Evolutionary conservation across 208 protist species (phyloP).

Genomic region (Angomonas ambiguus): DNA sequence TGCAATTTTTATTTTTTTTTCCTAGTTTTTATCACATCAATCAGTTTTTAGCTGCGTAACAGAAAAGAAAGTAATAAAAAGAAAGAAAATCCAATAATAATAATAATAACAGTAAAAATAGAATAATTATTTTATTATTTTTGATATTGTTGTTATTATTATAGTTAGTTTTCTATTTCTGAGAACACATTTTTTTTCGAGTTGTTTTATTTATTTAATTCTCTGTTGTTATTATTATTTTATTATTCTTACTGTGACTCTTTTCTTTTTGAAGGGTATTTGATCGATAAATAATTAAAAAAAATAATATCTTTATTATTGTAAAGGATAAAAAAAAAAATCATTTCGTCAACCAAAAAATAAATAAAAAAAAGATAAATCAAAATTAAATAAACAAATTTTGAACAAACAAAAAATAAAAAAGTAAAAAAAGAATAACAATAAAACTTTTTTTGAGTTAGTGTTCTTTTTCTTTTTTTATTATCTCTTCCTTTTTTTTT

Average conservation of each 20-base stretch:
- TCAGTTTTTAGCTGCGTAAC: too few species aligned
- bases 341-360: too few species aligned
- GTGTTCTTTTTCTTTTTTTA: not conserved
- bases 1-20: conserved; percentile 13
- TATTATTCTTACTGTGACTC: too few species aligned
- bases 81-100: conserved; percentile 2
- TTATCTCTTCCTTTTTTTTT: conserved; percentile 1
- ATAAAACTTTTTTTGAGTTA: not conserved
- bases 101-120: too few species aligned
- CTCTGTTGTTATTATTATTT: too few species aligned
- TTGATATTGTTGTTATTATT: conserved; percentile 8
- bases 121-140: too few species aligned
- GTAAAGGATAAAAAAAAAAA: too few species aligned
- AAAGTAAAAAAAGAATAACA: not conserved
- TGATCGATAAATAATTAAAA: too few species aligned
- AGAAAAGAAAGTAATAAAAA: too few species aligned
- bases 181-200: conserved; percentile 14
- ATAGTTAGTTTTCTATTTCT: too few species aligned
- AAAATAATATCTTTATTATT: too few species aligned
- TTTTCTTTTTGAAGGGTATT: too few species aligned
- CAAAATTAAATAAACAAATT: not conserved
- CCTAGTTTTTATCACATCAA: conserved; percentile 11
- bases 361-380: conserved; percentile 9
- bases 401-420: not conserved
- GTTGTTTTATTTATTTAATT: conserved; percentile 14